Evolutionary conservation across 306 rosid species (phyloP), one percentile per base, ranked within the genome.

Genomic region (Mucuna pruriens): DNA sequence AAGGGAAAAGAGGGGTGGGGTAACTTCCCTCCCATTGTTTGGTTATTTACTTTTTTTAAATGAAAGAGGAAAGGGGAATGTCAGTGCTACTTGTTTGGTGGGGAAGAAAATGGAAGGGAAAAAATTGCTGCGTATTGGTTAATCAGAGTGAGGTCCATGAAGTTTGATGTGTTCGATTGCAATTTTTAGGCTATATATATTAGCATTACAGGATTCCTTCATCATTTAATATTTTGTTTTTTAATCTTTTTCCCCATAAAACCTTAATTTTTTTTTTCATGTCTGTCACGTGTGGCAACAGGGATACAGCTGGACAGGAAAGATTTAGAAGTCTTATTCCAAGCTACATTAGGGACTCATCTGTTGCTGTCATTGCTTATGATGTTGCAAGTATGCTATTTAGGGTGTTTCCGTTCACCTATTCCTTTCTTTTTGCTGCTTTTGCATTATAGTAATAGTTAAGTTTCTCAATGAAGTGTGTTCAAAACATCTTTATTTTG

Each of bases 301-400:
- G 89, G 86, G 89, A 86, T 79, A 86, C 89, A 22, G 89, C 89
- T 34, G 89, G 89, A 52, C 89, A 86, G 80, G 89, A 86, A 69
- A 82, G 89, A 79, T 86, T 86, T 58, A 82, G 89, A 83, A 86
- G 89, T 79, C 89, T 86, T 58, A 82, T 86, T 82, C 89, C 89
- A 12, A 86, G 89, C 80, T 86, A 86, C 81, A 86, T 86, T 45
- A 79, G 89, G 67, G 89, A 86, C 66, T 86, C 89, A 29, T 83
- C 89, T 42, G 89, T 86, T 75, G 86, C 89, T 62, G 89, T 86
- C 82, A 86, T 83, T 7, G 82, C 69, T 65, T 86, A 78, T 78
- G 89, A 86, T 79, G 82, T 86, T 70, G 86, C 86, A 79, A 86
- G 86, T 86, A 86, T 70, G 89, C 40, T 42, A 31, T 17, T 68